These are phyloP conservation scores for Melanogaster broomeanus DNA, from an alignment of 768 basidiomycete species.

Conservation along the genomic window DNA sequence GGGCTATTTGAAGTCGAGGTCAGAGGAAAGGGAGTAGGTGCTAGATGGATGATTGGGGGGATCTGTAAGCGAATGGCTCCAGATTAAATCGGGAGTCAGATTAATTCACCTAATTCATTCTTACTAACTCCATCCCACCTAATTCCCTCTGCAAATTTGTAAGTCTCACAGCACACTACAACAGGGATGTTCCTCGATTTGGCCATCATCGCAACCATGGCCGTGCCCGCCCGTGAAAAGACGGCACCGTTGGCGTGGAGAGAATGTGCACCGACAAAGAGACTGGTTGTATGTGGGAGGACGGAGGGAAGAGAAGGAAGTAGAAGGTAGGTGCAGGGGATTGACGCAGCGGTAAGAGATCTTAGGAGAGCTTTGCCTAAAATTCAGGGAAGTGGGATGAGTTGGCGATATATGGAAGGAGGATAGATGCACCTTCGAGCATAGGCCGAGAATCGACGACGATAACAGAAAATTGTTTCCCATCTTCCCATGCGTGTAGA, in stretches of 20 bases:
- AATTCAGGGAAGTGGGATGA: not conserved
- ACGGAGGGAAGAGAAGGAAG: constrained; percentile 81
- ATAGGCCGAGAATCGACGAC: constrained; percentile 95
- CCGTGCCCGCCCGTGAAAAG: constrained; percentile 92
- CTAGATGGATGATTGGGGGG: constrained; percentile 8
- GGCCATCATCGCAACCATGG: constrained; percentile 95
- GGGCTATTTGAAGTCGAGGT: constrained; percentile 7
- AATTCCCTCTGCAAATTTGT: constrained; percentile 94
- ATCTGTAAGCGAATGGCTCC: constrained; percentile 4
- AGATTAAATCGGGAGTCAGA: not conserved
- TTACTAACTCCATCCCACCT: constrained; percentile 93
- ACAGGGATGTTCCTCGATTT: constrained; percentile 89
- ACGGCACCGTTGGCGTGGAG: constrained; percentile 94
- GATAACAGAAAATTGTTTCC: constrained; percentile 84
- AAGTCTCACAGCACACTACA: constrained; percentile 96
- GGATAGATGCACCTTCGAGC: constrained; percentile 67
- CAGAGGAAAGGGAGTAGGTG: constrained; percentile 29
- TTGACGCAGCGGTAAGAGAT: constrained; percentile 62
- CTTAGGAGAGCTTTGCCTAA: constrained; percentile 79
- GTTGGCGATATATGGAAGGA: not conserved
- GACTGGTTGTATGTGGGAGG: constrained; percentile 78
- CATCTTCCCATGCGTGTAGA: constrained; percentile 70
- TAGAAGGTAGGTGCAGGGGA: constrained; percentile 91
- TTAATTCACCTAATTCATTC: constrained; percentile 83
- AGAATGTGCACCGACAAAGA: constrained; percentile 92